Evolutionary conservation across 1,139 yeast genomes (phyloP).

Genomic region (Hyphopichia burtonii): DNA sequence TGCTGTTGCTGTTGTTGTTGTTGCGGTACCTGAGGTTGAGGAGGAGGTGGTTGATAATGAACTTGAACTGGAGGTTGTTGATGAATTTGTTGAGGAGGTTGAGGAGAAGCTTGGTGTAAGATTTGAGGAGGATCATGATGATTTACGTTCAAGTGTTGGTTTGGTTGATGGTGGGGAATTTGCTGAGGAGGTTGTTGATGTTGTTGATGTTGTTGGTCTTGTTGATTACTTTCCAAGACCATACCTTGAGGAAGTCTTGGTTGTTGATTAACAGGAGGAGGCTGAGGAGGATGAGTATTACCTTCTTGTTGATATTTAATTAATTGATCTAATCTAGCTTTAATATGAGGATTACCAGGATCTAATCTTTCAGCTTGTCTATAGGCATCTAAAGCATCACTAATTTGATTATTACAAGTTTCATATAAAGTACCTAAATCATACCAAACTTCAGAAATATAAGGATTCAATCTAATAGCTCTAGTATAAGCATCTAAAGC

Average conservation of each 20-base stretch:
- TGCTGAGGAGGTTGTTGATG: not conserved
- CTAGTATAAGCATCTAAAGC: slow-evolving; percentile 97
- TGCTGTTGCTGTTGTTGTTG: slow-evolving; percentile 2
- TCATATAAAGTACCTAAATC: slow-evolving; percentile 96
- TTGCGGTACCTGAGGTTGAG: slow-evolving; percentile 4
- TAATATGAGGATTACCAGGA: slow-evolving; percentile 91
- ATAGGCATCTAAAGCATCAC: slow-evolving; percentile 95
- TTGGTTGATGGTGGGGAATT: not conserved
- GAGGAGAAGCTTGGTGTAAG: slow-evolving; percentile 9
- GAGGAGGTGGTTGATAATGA: slow-evolving; percentile 5
- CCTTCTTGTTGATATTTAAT: slow-evolving; percentile 75
- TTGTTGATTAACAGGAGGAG: slow-evolving; percentile 64
- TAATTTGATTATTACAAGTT: slow-evolving; percentile 92
- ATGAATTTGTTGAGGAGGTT: slow-evolving; percentile 12
- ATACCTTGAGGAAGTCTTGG: slow-evolving; percentile 57
- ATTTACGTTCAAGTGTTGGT: slow-evolving; percentile 12
- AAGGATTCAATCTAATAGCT: slow-evolving; percentile 92
- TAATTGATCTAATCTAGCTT: slow-evolving; percentile 85
- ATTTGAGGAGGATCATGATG: slow-evolving; percentile 4
- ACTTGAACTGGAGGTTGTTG: slow-evolving; percentile 10
- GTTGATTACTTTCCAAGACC: slow-evolving; percentile 51
- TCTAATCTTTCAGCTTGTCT: slow-evolving; percentile 94
- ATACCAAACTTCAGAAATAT: slow-evolving; percentile 97
- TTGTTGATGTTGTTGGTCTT: slow-evolving; percentile 15
- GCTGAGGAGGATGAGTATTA: slow-evolving; percentile 63